These are phyloP conservation scores for Aspergillus viridinutans DNA, from an alignment of 2,329 filamentous ascomycete species.

Conservation along the genomic window DNA sequence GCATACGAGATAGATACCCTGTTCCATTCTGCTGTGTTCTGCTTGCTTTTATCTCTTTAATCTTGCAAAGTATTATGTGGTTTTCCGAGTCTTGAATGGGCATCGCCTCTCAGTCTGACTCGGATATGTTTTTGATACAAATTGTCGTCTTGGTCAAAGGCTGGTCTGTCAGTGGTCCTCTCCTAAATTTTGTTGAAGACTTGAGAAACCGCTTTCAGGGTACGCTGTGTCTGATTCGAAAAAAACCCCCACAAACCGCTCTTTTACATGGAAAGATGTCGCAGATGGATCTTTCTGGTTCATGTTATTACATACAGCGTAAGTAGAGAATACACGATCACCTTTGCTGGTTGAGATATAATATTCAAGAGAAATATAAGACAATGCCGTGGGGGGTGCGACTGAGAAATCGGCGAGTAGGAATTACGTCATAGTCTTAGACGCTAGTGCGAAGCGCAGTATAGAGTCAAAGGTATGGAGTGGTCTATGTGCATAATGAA, in stretches of 20 bases:
- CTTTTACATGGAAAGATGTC: neutral
- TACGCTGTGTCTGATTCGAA: neutral
- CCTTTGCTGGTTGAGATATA: neutral
- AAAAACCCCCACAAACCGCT: neutral
- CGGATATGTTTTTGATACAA: neutral
- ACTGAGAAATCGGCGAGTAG: neutral
- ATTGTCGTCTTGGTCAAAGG: neutral
- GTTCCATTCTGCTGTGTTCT: constrained; percentile 13
- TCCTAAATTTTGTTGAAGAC: neutral
- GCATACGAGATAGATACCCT: constrained; percentile 29
- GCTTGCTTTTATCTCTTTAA: constrained; percentile 1
- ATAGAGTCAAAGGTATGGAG: neutral
- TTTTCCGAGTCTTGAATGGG: neutral
- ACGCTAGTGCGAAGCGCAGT: neutral
- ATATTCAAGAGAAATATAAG: neutral
- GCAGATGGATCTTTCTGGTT: neutral
- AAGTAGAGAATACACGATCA: neutral
- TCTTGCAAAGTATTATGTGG: neutral
- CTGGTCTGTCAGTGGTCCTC: no score
- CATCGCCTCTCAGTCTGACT: neutral
- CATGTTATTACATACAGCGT: neutral
- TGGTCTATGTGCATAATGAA: no score
- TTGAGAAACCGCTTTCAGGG: neutral
- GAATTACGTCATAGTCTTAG: neutral
- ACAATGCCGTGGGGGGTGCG: no score